A percentile compares a stretch with the other conserved stretches of the same genome.
These are phyloP conservation scores for Senecio squalidus DNA, from an alignment of 140 eudicot genomes.

Conservation along the genomic window DNA sequence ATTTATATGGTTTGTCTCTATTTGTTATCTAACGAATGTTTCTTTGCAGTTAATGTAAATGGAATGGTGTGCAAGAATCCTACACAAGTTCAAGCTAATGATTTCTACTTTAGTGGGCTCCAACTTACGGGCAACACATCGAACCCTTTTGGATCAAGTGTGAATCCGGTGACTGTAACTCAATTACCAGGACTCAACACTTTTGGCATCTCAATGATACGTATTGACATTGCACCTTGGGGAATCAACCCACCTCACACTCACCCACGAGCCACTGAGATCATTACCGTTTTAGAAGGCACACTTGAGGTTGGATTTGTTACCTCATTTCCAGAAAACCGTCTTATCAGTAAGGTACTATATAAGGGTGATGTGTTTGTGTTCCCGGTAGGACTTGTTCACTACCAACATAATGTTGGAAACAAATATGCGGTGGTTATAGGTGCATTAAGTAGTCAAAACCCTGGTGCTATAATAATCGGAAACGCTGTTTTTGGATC, in stretches of 20 bases:
- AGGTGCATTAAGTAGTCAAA: conserved; percentile 41
- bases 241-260: conserved; percentile 46
- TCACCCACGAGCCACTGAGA: conserved; percentile 48
- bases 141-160: conserved; percentile 27
- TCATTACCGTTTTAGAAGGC: conserved; percentile 38
- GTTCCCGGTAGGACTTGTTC: conserved; percentile 42
- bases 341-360: conserved; percentile 28
- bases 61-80: conserved; percentile 49
- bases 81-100: conserved; percentile 21
- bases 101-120: conserved; percentile 38
- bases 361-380: conserved; percentile 42
- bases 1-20: neutral
- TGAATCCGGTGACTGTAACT: conserved; percentile 29
- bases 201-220: conserved; percentile 39
- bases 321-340: conserved; percentile 35
- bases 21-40: neutral
- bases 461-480: conserved; percentile 36
- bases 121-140: conserved; percentile 31
- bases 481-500: conserved; percentile 44
- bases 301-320: conserved; percentile 37
- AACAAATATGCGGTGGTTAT: conserved; percentile 22
- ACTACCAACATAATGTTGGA: conserved; percentile 37
- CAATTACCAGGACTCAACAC: conserved; percentile 47
- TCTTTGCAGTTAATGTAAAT: conserved; percentile 32
- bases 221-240: conserved; percentile 37